Percentiles rank a stretch among this genome's conserved stretches.
phyloP scores from a whole-genome alignment of 495 filamentous ascomycete genomes.

The Cladorrhinum samala region DNA sequence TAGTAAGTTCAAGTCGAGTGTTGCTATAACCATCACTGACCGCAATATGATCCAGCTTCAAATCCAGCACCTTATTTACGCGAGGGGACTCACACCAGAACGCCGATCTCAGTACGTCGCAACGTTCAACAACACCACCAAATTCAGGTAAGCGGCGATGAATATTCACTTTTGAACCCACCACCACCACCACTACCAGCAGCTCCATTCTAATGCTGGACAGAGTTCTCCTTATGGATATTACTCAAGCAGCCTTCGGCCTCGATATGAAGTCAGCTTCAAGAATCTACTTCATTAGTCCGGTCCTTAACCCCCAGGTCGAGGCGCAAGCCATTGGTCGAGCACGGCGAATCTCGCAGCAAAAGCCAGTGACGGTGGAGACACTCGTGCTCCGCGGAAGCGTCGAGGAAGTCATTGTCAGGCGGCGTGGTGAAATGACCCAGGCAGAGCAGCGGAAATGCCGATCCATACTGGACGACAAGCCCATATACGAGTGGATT shows the following conservation, averaged over 20 bases:
- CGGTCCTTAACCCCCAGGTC: conserved; percentile 76
- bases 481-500: conserved; percentile 71
- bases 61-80: conserved; percentile 79
- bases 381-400: conserved; percentile 77
- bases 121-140: conserved; percentile 63
- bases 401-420: conserved; percentile 78
- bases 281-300: conserved; percentile 86
- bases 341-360: conserved; percentile 82
- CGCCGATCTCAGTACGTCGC: conserved; percentile 66
- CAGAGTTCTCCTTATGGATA: conserved; percentile 83
- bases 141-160: conserved; percentile 31
- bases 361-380: conserved; percentile 73
- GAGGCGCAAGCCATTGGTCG: conserved; percentile 91
- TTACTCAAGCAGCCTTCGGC: conserved; percentile 79
- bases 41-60: conserved; percentile 38
- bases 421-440: conserved; percentile 70
- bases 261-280: conserved; percentile 77
- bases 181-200: conserved; percentile 21
- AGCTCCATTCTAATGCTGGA: no score
- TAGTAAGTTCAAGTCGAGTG: conserved; percentile 28
- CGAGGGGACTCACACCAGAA: conserved; percentile 53
- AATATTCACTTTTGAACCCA: neutral
- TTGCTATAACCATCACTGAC: neutral
- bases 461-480: conserved; percentile 70
- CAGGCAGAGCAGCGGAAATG: conserved; percentile 61